Evolutionary conservation across 768 basidiomycete genomes (phyloP).

Genomic region (Boletus patriciae): DNA sequence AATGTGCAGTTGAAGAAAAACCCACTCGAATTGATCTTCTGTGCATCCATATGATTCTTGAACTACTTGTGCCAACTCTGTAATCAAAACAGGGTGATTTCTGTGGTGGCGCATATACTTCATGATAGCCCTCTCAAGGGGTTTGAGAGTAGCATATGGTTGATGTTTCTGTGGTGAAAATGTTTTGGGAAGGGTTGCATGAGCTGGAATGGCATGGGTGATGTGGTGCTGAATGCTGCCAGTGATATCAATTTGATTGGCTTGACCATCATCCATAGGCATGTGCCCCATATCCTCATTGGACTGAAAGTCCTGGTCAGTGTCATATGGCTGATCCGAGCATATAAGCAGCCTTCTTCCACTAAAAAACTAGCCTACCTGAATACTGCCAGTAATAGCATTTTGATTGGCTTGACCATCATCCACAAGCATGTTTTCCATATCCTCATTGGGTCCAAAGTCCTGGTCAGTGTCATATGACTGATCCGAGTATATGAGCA

Average conservation of each 20-base stretch:
- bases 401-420: too few species aligned
- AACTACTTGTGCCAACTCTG: slow-evolving; percentile 17
- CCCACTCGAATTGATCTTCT: slow-evolving; percentile 23
- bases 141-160: slow-evolving; percentile 18
- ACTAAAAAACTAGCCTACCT: slow-evolving; percentile 8
- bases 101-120: slow-evolving; percentile 15
- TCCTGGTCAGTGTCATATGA: too few species aligned
- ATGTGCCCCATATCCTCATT: too few species aligned
- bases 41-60: slow-evolving; percentile 15
- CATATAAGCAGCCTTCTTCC: not conserved
- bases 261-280: too few species aligned
- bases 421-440: too few species aligned
- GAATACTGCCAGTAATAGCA: not conserved
- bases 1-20: not conserved
- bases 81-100: slow-evolving; percentile 1
- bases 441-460: too few species aligned
- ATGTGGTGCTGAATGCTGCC: not conserved
- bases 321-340: too few species aligned
- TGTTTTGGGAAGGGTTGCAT: slow-evolving; percentile 7
- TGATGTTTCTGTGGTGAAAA: slow-evolving; percentile 24
- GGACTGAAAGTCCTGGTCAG: too few species aligned
- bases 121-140: slow-evolving; percentile 21
- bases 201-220: not conserved
- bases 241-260: too few species aligned
- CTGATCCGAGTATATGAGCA: too few species aligned